Base-by-base conservation (phyloP, 352 stramenopile species). In the Pythium utonaiense region DNA sequence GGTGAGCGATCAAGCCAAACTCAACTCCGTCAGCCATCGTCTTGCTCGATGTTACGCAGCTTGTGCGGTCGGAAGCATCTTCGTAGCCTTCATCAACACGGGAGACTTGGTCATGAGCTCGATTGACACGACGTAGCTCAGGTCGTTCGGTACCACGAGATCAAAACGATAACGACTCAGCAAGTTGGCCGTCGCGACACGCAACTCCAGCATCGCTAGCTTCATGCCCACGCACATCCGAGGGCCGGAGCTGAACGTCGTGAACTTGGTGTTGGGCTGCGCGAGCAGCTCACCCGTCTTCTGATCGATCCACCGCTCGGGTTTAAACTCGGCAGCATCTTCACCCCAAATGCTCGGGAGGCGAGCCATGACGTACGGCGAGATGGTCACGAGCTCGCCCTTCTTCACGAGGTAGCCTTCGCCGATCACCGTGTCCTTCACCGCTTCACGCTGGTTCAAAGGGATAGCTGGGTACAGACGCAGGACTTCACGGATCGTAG, bases 391-490 rank as follows among this genome's bases (percentile, higher is more conserved):
- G 2, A 33, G 48, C 27, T 31, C 38, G 14, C 71, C 71, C 40
- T 61, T 57, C 13, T 28, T 40, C 6, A 80, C 51, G 33, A 45
- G 48, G 34, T 72, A 58, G 10, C 33, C 36, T 19, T 51, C 57
- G 25, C 70, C 63, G 5, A 87, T 58, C 38, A 67, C 73, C 30
- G 80, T 81, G 49, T 89, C 81, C 10, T 70, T 57, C 25, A 79
- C 77, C 24, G 70, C 75, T 53, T 82, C 66, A 57, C 87, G 86
- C 10, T 66, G 70, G 19, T 85, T 86, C 19, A 80, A 60, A 4
- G 83, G 80, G 13, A 88, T 65, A 17, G 75, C 34, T 28, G 83
- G 83, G 53, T 82, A 80, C 22, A 91, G 55, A 0, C 83, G 73
- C 44, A 91, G 53, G 21, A 70, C 80, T 51, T 92, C 82, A 12